A percentile compares a stretch with the other conserved stretches of the same genome.
These are phyloP conservation scores for Backusella circina DNA, from an alignment of 192 early-diverging fungal species.

Conservation along the genomic window DNA sequence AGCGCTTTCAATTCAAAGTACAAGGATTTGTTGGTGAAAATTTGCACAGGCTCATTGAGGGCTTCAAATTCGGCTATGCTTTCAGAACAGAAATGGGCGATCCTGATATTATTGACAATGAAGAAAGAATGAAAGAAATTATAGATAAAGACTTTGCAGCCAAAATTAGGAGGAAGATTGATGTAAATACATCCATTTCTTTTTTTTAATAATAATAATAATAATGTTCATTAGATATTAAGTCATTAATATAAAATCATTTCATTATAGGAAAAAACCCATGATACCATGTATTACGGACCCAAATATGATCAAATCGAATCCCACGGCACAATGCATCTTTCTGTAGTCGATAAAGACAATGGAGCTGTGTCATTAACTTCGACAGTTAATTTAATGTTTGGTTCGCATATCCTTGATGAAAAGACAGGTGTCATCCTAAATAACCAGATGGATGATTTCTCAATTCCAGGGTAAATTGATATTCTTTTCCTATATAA, in stretches of 20 bases:
- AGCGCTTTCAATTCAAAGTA: conserved; percentile 67
- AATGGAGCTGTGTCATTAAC: conserved; percentile 83
- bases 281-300: conserved; percentile 70
- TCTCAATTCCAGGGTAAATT: conserved; percentile 60
- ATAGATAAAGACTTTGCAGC: conserved; percentile 68
- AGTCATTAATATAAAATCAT: neutral
- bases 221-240: neutral
- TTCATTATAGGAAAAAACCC: conserved; percentile 43
- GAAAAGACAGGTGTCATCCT: conserved; percentile 82
- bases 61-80: conserved; percentile 85
- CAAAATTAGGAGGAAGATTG: conserved; percentile 64
- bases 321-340: conserved; percentile 89
- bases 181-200: conserved; percentile 41
- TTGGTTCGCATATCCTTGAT: conserved; percentile 88
- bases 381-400: conserved; percentile 85
- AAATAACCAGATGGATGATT: conserved; percentile 97
- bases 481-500: neutral
- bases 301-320: conserved; percentile 73
- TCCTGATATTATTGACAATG: conserved; percentile 66
- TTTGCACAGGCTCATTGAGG: conserved; percentile 81
- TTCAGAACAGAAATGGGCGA: conserved; percentile 82
- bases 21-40: conserved; percentile 62
- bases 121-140: conserved; percentile 56
- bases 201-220: neutral
- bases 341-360: conserved; percentile 74